Evolutionary conservation across 345 rosid species (phyloP), one percentile per base, ranked within the genome.

Genomic region (Arabis alpina): DNA sequence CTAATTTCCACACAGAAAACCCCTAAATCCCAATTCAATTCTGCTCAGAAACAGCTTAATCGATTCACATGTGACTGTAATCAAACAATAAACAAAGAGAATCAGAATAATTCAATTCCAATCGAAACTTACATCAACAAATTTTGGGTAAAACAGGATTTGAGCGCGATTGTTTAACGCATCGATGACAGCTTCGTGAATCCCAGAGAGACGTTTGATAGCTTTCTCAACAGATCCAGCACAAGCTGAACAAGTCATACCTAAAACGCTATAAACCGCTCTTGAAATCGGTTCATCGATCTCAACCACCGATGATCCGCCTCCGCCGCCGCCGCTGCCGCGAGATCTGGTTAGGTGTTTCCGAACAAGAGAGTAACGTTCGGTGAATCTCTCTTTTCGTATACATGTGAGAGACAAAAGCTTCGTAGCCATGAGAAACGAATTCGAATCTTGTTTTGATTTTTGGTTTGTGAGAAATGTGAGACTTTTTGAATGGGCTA

Each of bases 201-300:
- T 87, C 4, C 98, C 98, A 0, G 93, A 83, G n/a, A 93, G 90
- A 63, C 98, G 77, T 64, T 93, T 93, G 73, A 93, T 63, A 23
- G 91, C 96, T 72, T 93, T 93, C 82, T 93, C 98, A 28, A 90
- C 87, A 25, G 98, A 93, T 19, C 92, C 98, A 4, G 97, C 96
- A 51, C 98, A 93, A 32, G 98, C 98, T 2, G 98, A 82, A 69
- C 93, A 88, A 0, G 90, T 84, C 98, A 93, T 87, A 56, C 98
- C 98, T 3, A 55, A n/a, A 3, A 93, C 98, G 3, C 83, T 77
- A 25, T 88, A 87, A 47, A 84, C 70, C 14, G 87, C 95, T 66
- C 75, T 84, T 34, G 88, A 74, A 3, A 73, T 74, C 51, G 53
- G 75, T 10, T 45, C 69, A n/a, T 64, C 52, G 39, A 56, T 58